These are phyloP conservation scores for Saccharomycopsis sp. DNA, from an alignment of 805 yeast species.

Conservation along the genomic window DNA sequence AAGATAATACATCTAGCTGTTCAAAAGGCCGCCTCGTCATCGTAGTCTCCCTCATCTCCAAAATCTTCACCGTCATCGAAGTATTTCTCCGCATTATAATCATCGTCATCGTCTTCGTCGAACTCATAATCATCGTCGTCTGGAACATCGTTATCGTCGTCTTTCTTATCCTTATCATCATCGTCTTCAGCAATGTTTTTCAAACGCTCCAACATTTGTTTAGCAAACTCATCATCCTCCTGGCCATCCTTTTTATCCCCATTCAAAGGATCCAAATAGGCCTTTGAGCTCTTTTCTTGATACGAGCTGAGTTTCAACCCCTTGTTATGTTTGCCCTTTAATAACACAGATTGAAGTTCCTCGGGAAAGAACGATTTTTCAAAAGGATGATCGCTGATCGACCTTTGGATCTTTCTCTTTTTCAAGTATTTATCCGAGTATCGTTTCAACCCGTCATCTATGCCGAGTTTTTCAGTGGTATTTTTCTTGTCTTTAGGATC, in stretches of 20 bases:
- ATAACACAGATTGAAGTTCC: slow-evolving; percentile 63
- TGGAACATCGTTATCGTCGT: slow-evolving; percentile 38
- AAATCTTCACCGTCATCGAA: slow-evolving; percentile 58
- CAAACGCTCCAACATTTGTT: slow-evolving; percentile 30
- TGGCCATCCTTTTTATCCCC: slow-evolving; percentile 25
- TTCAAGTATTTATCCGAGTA: slow-evolving; percentile 76
- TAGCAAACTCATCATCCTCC: slow-evolving; percentile 26
- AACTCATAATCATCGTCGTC: slow-evolving; percentile 64
- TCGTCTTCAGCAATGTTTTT: slow-evolving; percentile 41
- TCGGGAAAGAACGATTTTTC: slow-evolving; percentile 64
- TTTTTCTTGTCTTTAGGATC: slow-evolving; percentile 24
- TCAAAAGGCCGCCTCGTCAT: slow-evolving; percentile 66
- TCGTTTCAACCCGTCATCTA: slow-evolving; percentile 68
- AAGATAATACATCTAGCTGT: slow-evolving; percentile 1
- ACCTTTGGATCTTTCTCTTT: slow-evolving; percentile 54
- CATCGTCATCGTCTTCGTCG: slow-evolving; percentile 71
- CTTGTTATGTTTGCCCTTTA: slow-evolving; percentile 50
- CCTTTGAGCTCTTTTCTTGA: slow-evolving; percentile 27
- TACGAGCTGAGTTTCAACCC: slow-evolving; percentile 28
- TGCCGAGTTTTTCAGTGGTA: slow-evolving; percentile 33
- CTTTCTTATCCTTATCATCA: slow-evolving; percentile 30
- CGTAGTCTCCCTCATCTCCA: slow-evolving; percentile 51
- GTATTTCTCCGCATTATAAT: slow-evolving; percentile 73
- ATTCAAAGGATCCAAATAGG: slow-evolving; percentile 29
- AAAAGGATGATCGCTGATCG: slow-evolving; percentile 75